These are phyloP conservation scores for Colletotrichum spinosum DNA, from an alignment of 2,329 filamentous ascomycete genomes.

Conservation along the genomic window DNA sequence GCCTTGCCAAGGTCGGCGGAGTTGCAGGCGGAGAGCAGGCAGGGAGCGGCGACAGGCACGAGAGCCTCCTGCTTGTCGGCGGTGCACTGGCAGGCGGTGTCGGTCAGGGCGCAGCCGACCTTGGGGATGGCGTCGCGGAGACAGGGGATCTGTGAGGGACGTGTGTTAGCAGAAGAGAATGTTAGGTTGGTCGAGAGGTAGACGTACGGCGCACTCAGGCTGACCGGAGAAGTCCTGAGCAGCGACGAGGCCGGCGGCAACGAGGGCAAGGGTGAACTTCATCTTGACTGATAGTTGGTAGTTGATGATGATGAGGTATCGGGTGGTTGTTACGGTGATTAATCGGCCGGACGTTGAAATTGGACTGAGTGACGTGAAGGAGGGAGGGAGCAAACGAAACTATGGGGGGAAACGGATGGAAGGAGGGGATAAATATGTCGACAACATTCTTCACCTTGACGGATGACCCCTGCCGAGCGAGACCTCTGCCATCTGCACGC, in stretches of 20 bases:
- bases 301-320: constrained; percentile 14
- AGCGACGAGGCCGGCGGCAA: constrained; percentile 50
- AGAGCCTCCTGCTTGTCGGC: constrained; percentile 47
- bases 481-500: too few relatives aligned
- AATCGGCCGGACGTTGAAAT: constrained; percentile 16
- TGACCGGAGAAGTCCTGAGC: constrained; percentile 52
- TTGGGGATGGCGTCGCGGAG: constrained; percentile 49
- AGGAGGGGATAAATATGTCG: constrained; percentile 32
- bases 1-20: constrained; percentile 46
- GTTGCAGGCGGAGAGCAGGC: constrained; percentile 50
- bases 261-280: constrained; percentile 52
- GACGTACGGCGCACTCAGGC: constrained; percentile 55
- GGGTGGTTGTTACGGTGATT: constrained; percentile 2
- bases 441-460: background rate
- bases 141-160: constrained; percentile 45
- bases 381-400: background rate
- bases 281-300: constrained; percentile 46
- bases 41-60: constrained; percentile 44
- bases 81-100: constrained; percentile 54
- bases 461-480: constrained; percentile 24
- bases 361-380: constrained; percentile 1
- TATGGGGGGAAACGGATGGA: background rate
- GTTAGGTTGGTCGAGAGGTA: background rate
- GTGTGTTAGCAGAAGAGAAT: background rate
- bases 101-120: constrained; percentile 50